Percentiles rank a stretch among this genome's conserved stretches.
Conservation (phyloP, 2,329 filamentous ascomycete species). For the Acrocalymma vagum region DNA sequence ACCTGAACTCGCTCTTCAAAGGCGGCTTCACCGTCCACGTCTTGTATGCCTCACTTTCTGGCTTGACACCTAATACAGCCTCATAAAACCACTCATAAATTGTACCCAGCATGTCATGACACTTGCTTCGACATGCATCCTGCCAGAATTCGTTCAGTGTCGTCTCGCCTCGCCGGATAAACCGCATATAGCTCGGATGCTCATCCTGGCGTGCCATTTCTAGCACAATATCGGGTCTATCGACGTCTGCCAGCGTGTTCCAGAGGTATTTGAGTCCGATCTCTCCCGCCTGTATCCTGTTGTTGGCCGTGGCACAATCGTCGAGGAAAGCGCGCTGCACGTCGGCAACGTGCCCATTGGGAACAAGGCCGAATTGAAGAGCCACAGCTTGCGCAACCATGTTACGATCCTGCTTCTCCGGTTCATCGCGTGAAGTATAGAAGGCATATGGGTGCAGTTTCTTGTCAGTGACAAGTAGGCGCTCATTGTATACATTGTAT, state of each 20-base stretch:
- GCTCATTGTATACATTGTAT: slow-evolving; percentile 26
- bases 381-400: slow-evolving; percentile 52
- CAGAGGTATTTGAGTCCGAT: slow-evolving; percentile 54
- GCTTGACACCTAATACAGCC: slow-evolving; percentile 50
- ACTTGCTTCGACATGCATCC: slow-evolving; percentile 54
- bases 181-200: slow-evolving; percentile 59
- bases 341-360: slow-evolving; percentile 27
- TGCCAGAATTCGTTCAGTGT: slow-evolving; percentile 57
- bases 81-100: slow-evolving; percentile 61
- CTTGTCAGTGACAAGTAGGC: slow-evolving; percentile 30
- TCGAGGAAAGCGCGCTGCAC: slow-evolving; percentile 40
- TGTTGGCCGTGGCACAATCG: slow-evolving; percentile 26
- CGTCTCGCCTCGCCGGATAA: slow-evolving; percentile 55
- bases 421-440: slow-evolving; percentile 50
- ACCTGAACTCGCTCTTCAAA: slow-evolving; percentile 50
- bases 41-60: slow-evolving; percentile 49
- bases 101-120: slow-evolving; percentile 59
- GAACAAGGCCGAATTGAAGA: slow-evolving; percentile 45
- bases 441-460: slow-evolving; percentile 44
- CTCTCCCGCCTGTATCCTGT: slow-evolving; percentile 51
- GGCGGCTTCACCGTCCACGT: slow-evolving; percentile 52
- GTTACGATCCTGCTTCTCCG: slow-evolving; percentile 41
- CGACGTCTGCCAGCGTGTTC: slow-evolving; percentile 52
- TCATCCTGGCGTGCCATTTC: slow-evolving; percentile 58
- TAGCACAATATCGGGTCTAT: slow-evolving; percentile 48